Base-by-base conservation (phyloP, 2,329 filamentous ascomycete genomes). In the Talaromyces piceae region DNA sequence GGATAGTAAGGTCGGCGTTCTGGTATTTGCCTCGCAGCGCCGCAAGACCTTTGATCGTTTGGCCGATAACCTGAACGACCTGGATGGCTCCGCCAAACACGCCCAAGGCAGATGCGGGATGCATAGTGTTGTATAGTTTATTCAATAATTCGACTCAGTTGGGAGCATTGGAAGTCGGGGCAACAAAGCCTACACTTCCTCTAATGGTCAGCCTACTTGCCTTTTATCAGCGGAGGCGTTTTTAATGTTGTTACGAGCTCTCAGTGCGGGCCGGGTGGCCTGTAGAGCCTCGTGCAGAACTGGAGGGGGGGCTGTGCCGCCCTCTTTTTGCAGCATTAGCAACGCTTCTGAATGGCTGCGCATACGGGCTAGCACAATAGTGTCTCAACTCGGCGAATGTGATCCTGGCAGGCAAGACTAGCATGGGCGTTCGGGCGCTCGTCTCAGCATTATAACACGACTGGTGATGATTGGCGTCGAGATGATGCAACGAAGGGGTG, bases 1-100 rank as follows among this genome's bases (percentile, higher is more conserved):
- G 59, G 39, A 72, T 68, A 13, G 67, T 70, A 46, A 67, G 55
- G 50, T 71, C 68, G 33, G 69, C 67, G 52, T 68, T 62, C 20
- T 57, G 54, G 50, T 64, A 70, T 61, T 63, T 69, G 16, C 63
- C 64, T 26, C 58, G 58, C 6, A 71, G 58, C 27, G 63, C 56
- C 6, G 58, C 59, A n/a, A 71, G 58, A 13, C 63, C 63, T 28
- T 60, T 56, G 3, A 66, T 57, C 0, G 65, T 69, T 28, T 63
- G 62, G 4, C 59, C 59, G 43, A 70, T 67, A 26, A 64, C 58
- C 50, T 63, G 61, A 20, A 62, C 56, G 16, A 71, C 64, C 49
- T 66, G 66, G 28, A 69, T 53, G 2, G 61, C 65, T 22, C 66
- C 66, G 8, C 60, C 63, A 39, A 68, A 54, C 31, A 65, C 51